A percentile compares a stretch with the other conserved stretches of the same genome.
Evolutionary conservation across 345 rosid species (phyloP).

Genomic region (Punica granatum): DNA sequence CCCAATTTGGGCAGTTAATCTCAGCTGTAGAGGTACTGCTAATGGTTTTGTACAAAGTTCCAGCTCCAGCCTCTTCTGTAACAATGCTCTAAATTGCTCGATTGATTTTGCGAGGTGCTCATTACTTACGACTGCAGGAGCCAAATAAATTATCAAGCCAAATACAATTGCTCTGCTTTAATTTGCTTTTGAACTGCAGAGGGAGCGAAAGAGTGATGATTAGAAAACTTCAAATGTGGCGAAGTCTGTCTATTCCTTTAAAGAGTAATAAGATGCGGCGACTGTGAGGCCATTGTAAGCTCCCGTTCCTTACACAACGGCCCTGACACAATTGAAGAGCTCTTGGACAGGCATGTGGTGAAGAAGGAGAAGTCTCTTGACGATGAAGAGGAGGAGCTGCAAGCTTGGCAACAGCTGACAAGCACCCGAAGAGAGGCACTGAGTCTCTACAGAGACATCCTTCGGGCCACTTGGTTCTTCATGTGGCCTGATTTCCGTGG

Average conservation of each 20-base stretch:
- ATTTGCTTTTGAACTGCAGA: too few species aligned
- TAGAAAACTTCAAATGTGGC: conserved; percentile 40
- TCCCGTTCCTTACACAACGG: conserved; percentile 47
- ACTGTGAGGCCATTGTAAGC: conserved; percentile 11
- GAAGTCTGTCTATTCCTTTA: conserved; percentile 14
- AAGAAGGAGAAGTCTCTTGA: conserved; percentile 48
- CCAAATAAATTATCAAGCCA: not conserved
- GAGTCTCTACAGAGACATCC: conserved; percentile 72
- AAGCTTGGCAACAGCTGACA: conserved; percentile 48
- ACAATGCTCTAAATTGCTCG: too few species aligned
- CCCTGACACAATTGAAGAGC: conserved; percentile 79
- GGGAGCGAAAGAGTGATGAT: conserved; percentile 23
- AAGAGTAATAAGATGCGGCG: conserved; percentile 9
- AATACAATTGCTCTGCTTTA: not conserved
- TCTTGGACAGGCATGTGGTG: conserved; percentile 62
- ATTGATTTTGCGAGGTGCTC: not conserved
- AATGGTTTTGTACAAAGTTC: not conserved
- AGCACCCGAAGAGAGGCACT: conserved; percentile 69
- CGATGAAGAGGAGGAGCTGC: conserved; percentile 57
- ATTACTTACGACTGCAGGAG: not conserved
- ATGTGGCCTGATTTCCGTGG: conserved; percentile 73
- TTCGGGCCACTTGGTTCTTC: conserved; percentile 80
- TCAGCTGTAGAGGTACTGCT: not conserved
- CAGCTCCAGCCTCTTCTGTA: too few species aligned
- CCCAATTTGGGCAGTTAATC: not conserved